Conservation (phyloP, 257 asterid genomes). For the Solanum corneliomulleri region DNA sequence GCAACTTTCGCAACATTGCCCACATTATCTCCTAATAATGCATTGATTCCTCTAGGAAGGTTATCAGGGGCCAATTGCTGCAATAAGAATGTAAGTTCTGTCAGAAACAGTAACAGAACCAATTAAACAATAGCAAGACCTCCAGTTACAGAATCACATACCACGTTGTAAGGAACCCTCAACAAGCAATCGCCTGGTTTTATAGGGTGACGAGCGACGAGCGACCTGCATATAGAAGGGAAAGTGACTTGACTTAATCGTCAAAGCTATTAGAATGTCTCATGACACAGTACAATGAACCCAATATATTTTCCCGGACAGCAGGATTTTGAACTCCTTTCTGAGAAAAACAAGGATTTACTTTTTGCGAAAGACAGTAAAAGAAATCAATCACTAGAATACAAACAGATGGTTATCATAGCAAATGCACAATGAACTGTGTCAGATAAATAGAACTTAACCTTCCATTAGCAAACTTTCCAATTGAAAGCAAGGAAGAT, state of each 20-base stretch:
- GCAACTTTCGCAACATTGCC: conserved; percentile 66
- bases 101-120: neutral
- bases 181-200: conserved; percentile 52
- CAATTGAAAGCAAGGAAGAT: conserved; percentile 55
- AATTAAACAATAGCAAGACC: neutral
- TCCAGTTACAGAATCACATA: neutral
- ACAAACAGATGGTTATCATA: neutral
- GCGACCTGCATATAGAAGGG: conserved; percentile 22
- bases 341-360: neutral
- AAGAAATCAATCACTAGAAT: neutral
- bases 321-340: neutral
- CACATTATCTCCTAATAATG: conserved; percentile 40
- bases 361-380: neutral
- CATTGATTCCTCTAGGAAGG: conserved; percentile 40
- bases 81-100: neutral
- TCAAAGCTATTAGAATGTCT: neutral
- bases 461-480: conserved; percentile 57
- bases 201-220: conserved; percentile 45
- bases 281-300: neutral
- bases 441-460: neutral
- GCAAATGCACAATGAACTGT: neutral
- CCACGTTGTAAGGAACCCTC: conserved; percentile 57
- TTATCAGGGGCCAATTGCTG: conserved; percentile 67
- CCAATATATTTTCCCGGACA: neutral
- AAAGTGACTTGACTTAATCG: neutral